phyloP scores from a whole-genome alignment of 2,329 filamentous ascomycete species.

The Nigrograna mackinnonii region DNA sequence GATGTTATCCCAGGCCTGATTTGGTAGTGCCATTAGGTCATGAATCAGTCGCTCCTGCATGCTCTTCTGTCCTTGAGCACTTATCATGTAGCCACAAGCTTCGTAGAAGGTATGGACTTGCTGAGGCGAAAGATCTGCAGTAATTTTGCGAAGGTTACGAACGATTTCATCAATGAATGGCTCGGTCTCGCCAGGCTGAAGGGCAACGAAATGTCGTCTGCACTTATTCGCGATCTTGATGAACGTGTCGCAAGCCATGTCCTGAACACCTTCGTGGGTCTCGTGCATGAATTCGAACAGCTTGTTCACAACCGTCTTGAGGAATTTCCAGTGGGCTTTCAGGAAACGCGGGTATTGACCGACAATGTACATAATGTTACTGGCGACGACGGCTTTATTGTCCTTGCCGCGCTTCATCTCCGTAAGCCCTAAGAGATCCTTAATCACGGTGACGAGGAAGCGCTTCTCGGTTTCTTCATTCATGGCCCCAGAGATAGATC shows the following conservation, averaged over 20 bases:
- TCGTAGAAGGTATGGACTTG: constrained; percentile 99
- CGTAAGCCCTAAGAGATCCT: constrained; percentile 92
- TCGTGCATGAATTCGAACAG: constrained; percentile 99
- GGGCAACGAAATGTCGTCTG: constrained; percentile 92
- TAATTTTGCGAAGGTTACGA: constrained; percentile 92
- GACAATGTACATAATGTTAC: constrained; percentile 99
- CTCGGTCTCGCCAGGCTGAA: constrained; percentile 91
- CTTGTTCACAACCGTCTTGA: constrained; percentile 99
- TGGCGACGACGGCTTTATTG: constrained; percentile 98
- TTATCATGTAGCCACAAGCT: constrained; percentile 98
- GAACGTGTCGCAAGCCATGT: constrained; percentile 99
- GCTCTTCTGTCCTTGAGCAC: constrained; percentile 92
- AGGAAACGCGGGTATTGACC: constrained; percentile 97
- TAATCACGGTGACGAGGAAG: constrained; percentile 97
- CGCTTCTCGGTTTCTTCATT: constrained; percentile 99
- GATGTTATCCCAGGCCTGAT: constrained; percentile 93
- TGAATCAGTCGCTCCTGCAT: constrained; percentile 89
- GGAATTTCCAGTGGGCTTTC: constrained; percentile 99
- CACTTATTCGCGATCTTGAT: constrained; percentile 99
- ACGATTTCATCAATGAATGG: constrained; percentile 99
- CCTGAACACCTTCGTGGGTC: constrained; percentile 97
- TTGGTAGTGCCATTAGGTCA: constrained; percentile 92
- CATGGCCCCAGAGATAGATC: constrained; percentile 98
- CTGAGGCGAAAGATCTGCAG: constrained; percentile 90
- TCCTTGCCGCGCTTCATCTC: constrained; percentile 99